Base-by-base conservation (phyloP, 345 rosid genomes). In the Arabis alpina region DNA sequence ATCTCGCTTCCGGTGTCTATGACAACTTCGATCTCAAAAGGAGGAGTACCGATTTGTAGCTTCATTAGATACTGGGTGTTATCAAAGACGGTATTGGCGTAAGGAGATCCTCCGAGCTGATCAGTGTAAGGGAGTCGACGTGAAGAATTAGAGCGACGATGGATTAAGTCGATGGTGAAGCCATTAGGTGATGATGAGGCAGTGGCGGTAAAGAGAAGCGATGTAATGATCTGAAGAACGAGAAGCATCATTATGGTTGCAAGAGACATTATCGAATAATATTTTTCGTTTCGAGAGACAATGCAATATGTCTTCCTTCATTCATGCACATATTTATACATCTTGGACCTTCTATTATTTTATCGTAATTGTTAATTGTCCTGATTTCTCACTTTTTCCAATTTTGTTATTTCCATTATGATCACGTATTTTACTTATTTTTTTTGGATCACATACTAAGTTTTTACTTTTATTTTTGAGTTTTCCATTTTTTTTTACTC, bases 161-260 rank as follows among this genome's bases (percentile, higher is more conserved):
- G 54, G 54, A 42, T 23, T 8, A 73, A 51, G 48, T 58, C 61
- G 12, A 65, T 15, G 48, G 77, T 73, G 77, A 73, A 73, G 10
- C 77, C 67, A 1, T 37, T 66, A 4, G 54, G 15, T 66, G 66
- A 56, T 28, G 64, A 64, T 25, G 40, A 28, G 7, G 41, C 50
- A 30, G 54, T 2, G 16, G 54, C 19, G 27, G 25, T 10, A 2
- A 72, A 56, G 53, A 64, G 44, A 64, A 64, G 40, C 49, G 5
- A 57, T 36, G 44, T 51, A 19, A 62, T 44, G 61, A 54, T 53
- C 44, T 53, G 55, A 36, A 71, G 24, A 62, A n/a, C 36, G 2
- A 60, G n/a, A 23, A 1, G 3, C 32, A 52, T 70, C 67, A 60
- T 23, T 62, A 19, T 51, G 36, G 34, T 49, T 59, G 23, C 43